Percentiles rank a stretch among this genome's conserved stretches.
phyloP scores from a whole-genome alignment of 2,329 filamentous ascomycete species.

The Aspergillus pseudonomiae region DNA sequence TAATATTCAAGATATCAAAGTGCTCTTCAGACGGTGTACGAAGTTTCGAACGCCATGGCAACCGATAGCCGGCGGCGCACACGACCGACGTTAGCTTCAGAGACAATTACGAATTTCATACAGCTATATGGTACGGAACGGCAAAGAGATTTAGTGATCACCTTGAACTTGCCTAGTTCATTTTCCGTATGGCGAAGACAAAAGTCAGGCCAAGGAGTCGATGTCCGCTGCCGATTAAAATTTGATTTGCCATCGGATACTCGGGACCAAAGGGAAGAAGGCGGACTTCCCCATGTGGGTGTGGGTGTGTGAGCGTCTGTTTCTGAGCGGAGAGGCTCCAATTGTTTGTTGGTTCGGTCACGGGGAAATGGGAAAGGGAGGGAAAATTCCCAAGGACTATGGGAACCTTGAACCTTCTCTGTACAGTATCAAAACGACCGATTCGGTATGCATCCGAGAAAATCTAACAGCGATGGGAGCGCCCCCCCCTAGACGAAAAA shows the following conservation, averaged over 20 bases:
- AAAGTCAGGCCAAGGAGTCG: neutral
- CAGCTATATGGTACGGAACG: neutral
- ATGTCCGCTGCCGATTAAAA: neutral
- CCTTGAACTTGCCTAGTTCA: neutral
- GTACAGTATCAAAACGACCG: neutral
- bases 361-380: constrained; percentile 14
- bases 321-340: constrained; percentile 24
- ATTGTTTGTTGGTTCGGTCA: constrained; percentile 17
- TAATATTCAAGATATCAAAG: constrained; percentile 2
- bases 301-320: constrained; percentile 10
- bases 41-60: constrained; percentile 5
- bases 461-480: neutral
- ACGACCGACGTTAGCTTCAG: neutral
- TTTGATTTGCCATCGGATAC: constrained; percentile 31
- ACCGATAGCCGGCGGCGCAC: constrained; percentile 8
- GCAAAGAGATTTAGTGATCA: neutral
- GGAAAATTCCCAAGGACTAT: constrained; percentile 5
- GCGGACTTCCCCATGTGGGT: constrained; percentile 30
- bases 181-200: neutral
- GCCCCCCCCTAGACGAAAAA: neutral
- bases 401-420: neutral
- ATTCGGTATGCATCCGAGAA: constrained; percentile 6
- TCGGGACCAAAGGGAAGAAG: constrained; percentile 31
- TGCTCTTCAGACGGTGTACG: neutral
- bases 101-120: neutral